A percentile compares a stretch with the other conserved stretches of the same genome.
Conservation (phyloP, 495 filamentous ascomycete genomes). For the Bathelium albidoporum region DNA sequence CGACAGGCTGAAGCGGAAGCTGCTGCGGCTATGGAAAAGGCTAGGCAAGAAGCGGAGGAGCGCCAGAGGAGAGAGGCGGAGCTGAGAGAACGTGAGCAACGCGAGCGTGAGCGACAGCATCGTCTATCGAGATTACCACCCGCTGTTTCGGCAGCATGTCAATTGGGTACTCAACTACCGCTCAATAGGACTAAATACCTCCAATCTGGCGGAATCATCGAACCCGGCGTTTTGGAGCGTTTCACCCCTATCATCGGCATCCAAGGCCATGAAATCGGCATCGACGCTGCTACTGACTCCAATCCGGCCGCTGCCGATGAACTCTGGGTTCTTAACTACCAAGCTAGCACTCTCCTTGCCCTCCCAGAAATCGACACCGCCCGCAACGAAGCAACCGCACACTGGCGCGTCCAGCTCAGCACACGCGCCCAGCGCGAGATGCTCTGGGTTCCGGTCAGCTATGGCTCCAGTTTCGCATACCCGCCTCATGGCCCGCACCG, state of each 20-base stretch:
- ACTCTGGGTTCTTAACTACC: conserved; percentile 25
- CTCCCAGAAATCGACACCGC: conserved; percentile 20
- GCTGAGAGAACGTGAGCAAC: conserved; percentile 13
- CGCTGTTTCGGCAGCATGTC: conserved; percentile 17
- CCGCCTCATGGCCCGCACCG: not conserved
- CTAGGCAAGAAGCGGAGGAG: conserved; percentile 16
- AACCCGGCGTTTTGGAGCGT: conserved; percentile 14
- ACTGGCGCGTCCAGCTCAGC: conserved; percentile 1
- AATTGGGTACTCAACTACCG: conserved; percentile 17
- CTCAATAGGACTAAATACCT: conserved; percentile 13
- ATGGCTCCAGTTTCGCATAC: not conserved
- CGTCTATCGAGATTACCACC: conserved; percentile 19
- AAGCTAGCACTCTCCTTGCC: conserved; percentile 27
- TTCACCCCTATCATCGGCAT: conserved; percentile 24
- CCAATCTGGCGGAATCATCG: not conserved
- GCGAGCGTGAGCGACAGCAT: conserved; percentile 13
- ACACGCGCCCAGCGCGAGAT: conserved; percentile 10
- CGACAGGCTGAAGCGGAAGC: conserved; percentile 11
- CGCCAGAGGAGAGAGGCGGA: conserved; percentile 7
- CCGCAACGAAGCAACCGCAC: not conserved
- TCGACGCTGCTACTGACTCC: not conserved
- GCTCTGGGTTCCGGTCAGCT: not conserved
- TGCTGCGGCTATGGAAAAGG: conserved; percentile 15
- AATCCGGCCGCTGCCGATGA: not conserved
- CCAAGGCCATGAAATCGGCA: conserved; percentile 13